Conservation (phyloP, 2,329 filamentous ascomycete species). For the Calonectria pseudoreteaudii region DNA sequence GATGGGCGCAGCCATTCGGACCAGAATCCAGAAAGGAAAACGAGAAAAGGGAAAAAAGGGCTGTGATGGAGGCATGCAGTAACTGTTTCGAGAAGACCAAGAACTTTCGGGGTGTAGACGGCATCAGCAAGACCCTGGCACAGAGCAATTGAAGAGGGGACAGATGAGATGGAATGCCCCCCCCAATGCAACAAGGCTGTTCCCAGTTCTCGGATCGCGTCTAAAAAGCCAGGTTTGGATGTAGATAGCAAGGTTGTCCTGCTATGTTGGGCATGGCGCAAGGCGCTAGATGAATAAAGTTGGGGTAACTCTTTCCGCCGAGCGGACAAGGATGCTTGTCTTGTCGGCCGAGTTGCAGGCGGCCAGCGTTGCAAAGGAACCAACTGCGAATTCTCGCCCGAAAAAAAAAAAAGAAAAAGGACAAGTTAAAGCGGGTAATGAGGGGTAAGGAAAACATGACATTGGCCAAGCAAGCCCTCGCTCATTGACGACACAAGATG, state of each 20-base stretch:
- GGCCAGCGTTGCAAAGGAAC: background rate
- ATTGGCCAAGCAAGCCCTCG: background rate
- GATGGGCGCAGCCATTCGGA: background rate
- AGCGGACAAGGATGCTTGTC: too few species aligned
- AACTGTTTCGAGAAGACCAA: background rate
- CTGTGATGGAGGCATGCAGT: background rate
- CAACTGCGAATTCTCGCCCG: background rate
- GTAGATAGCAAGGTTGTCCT: background rate
- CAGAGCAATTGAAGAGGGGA: background rate
- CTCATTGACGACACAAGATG: background rate
- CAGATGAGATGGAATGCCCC: background rate
- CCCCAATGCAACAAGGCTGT: background rate
- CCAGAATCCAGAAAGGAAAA: background rate
- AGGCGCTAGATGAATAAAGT: background rate
- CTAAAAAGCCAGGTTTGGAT: background rate
- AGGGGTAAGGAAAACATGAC: background rate
- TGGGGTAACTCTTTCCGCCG: background rate
- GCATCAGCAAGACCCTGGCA: background rate
- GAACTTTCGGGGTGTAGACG: background rate
- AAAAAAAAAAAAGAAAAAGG: background rate
- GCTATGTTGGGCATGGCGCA: background rate
- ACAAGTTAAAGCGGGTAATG: background rate
- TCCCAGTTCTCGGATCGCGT: background rate
- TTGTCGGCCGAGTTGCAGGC: too few species aligned
- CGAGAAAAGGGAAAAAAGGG: background rate